These are phyloP conservation scores for Aspergillus pseudotamarii DNA, from an alignment of 2,329 filamentous ascomycete genomes.

Conservation along the genomic window DNA sequence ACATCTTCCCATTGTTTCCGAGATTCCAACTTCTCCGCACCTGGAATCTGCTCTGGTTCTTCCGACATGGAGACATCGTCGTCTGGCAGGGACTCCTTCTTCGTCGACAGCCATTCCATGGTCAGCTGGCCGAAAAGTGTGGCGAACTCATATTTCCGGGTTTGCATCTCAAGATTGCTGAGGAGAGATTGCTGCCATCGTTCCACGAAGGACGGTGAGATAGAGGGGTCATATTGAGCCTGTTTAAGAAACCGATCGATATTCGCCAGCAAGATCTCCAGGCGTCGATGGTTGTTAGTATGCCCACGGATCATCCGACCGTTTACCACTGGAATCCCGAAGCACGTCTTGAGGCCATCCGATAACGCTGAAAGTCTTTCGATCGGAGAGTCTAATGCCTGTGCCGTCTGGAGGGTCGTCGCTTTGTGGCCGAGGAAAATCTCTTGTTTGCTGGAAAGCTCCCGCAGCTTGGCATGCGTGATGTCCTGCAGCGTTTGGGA, in stretches of 20 bases:
- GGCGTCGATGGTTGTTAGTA: not conserved
- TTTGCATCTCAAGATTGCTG: constrained; percentile 13
- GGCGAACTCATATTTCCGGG: constrained; percentile 18
- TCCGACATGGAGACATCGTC: not conserved
- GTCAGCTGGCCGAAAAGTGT: constrained; percentile 17
- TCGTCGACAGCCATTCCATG: constrained; percentile 18
- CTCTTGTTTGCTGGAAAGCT: constrained; percentile 18
- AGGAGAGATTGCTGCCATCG: constrained; percentile 15
- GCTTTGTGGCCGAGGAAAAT: constrained; percentile 13
- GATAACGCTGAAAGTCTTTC: constrained; percentile 7
- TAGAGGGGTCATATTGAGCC: constrained; percentile 15
- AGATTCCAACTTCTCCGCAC: constrained; percentile 7
- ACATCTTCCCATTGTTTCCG: constrained; percentile 12
- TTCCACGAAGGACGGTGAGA: constrained; percentile 9
- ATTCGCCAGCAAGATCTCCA: constrained; percentile 10
- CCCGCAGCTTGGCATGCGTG: constrained; percentile 17
- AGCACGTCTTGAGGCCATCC: constrained; percentile 15
- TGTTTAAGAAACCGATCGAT: constrained; percentile 19
- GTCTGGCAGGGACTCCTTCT: not conserved
- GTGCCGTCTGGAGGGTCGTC: not conserved
- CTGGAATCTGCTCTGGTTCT: constrained; percentile 6
- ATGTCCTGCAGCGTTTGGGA: constrained; percentile 19
- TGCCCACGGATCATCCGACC: constrained; percentile 1
- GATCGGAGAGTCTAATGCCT: not conserved
- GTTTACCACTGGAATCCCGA: constrained; percentile 7